phyloP scores from a whole-genome alignment of 768 basidiomycete species.

The Porpolomopsis calyptriformis region DNA sequence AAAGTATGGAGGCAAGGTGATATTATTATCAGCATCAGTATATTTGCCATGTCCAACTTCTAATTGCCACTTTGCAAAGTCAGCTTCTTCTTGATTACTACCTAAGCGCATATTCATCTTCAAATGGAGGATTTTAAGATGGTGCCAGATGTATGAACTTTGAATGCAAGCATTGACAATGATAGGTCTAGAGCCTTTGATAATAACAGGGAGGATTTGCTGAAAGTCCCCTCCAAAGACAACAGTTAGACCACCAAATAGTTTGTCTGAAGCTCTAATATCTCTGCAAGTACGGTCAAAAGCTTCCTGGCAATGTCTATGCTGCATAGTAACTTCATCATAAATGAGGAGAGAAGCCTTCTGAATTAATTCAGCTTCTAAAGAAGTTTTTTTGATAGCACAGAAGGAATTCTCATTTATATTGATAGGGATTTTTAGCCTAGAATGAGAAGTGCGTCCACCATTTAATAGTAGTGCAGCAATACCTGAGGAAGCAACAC shows the following conservation, averaged over 20 bases:
- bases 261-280: constrained; percentile 16
- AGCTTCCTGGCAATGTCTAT: constrained; percentile 27
- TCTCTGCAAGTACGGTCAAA: constrained; percentile 28
- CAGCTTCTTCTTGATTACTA: constrained; percentile 14
- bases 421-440: constrained; percentile 37
- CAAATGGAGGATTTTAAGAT: constrained; percentile 23
- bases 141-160: constrained; percentile 29
- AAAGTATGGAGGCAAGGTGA: constrained; percentile 24
- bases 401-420: constrained; percentile 18
- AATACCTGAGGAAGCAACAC: constrained; percentile 41
- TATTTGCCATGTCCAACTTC: constrained; percentile 26
- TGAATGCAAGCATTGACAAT: constrained; percentile 28
- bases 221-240: constrained; percentile 41
- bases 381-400: constrained; percentile 22
- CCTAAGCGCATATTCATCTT: constrained; percentile 33
- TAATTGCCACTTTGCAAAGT: constrained; percentile 28
- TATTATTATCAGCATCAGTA: constrained; percentile 10
- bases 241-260: constrained; percentile 34
- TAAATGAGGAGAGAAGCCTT: too few relatives aligned
- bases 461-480: constrained; percentile 33
- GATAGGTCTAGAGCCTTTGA: constrained; percentile 23
- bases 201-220: constrained; percentile 36
- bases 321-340: constrained; percentile 28
- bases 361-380: constrained; percentile 22
- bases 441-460: constrained; percentile 39